Evolutionary conservation across 1,284 basidiomycete genomes (phyloP).

Genomic region (Ustilago bromivora): DNA sequence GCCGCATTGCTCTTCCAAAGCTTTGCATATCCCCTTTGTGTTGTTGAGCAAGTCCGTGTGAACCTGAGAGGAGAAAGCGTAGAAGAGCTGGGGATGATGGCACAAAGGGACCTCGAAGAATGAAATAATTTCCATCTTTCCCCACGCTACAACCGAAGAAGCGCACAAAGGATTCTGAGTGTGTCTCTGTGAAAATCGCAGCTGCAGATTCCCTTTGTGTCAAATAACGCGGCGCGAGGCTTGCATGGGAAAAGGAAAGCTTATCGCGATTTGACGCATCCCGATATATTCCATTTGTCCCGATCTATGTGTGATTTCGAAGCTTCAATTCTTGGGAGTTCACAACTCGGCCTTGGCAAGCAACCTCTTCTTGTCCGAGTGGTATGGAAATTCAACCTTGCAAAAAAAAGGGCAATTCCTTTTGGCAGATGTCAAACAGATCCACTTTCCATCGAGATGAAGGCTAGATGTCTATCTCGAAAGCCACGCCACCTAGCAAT

Average conservation of each 20-base stretch:
- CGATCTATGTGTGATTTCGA: neutral
- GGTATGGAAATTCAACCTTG: neutral
- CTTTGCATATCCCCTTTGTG: conserved; percentile 4
- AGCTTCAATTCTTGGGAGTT: neutral
- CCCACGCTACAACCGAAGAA: neutral
- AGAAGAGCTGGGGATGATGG: conserved; percentile 1
- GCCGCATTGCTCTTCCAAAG: neutral
- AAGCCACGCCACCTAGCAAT: neutral
- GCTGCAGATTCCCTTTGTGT: conserved; percentile 3
- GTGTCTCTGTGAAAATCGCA: neutral
- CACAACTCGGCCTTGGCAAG: neutral
- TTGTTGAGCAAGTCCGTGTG: neutral
- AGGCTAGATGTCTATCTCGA: neutral
- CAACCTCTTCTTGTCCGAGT: neutral
- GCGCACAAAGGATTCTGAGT: conserved; percentile 2
- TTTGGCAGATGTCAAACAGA: conserved; percentile 2
- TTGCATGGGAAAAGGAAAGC: neutral
- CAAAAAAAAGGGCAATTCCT: neutral
- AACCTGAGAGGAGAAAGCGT: neutral
- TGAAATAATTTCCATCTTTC: neutral
- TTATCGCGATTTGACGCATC: neutral
- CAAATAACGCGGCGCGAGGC: conserved; percentile 1
- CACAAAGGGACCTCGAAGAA: neutral
- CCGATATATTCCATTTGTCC: neutral
- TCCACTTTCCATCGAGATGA: neutral